These are phyloP conservation scores for Dioscorea cayenensis DNA, from an alignment of 116 monocot genomes.

Conservation along the genomic window DNA sequence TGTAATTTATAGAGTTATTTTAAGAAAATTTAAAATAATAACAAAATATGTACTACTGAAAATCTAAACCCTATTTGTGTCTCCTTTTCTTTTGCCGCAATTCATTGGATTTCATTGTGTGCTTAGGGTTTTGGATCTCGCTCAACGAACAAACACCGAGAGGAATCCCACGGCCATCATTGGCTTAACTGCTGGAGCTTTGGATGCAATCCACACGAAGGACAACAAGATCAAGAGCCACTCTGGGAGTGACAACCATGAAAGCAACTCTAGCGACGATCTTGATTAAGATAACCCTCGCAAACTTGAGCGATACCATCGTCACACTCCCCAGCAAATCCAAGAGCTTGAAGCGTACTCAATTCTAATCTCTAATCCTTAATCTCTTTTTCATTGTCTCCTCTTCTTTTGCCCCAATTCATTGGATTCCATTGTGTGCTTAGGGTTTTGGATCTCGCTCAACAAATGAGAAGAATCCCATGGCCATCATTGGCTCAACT, in stretches of 20 bases:
- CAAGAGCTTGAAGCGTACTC: constrained; percentile 89
- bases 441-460: neutral
- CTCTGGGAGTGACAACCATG: constrained; percentile 83
- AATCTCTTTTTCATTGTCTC: neutral
- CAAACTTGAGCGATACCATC: constrained; percentile 88
- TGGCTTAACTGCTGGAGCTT: constrained; percentile 2
- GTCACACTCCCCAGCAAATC: constrained; percentile 88
- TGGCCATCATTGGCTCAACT: neutral
- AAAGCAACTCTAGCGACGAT: constrained; percentile 73
- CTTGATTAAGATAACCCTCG: constrained; percentile 53
- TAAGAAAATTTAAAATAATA: too few species aligned
- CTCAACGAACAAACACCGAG: constrained; percentile 30
- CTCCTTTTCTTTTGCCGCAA: neutral
- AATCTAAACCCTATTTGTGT: neutral
- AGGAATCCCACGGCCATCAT: neutral
- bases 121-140: neutral
- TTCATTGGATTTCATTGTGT: neutral
- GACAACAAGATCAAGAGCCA: constrained; percentile 60
- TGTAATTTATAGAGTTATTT: too few species aligned
- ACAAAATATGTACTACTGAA: too few species aligned
- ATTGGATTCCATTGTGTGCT: neutral
- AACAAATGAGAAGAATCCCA: constrained; percentile 25
- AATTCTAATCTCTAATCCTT: neutral
- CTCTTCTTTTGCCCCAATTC: neutral
- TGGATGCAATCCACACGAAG: neutral